Percentiles rank a stretch among this genome's conserved stretches.
phyloP scores from a whole-genome alignment of 306 rosid genomes.

The Macrotyloma uniflorum region DNA sequence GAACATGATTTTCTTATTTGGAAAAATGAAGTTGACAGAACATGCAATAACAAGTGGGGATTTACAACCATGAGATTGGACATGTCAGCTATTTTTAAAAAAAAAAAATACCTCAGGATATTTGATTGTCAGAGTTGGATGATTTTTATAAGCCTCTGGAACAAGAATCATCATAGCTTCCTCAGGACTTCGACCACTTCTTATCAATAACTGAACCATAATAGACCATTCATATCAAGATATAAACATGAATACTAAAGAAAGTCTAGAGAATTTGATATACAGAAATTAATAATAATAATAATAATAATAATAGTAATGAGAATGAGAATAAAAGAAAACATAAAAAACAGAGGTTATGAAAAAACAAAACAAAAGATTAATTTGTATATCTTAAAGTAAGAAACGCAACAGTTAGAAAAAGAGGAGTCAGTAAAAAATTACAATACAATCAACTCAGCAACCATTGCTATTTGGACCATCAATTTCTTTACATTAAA shows the following conservation, averaged over 20 bases:
- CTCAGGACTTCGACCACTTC: conserved; percentile 95
- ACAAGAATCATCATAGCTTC: conserved; percentile 98
- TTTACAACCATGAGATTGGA: conserved; percentile 8
- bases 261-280: conserved; percentile 26
- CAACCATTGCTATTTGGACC: background rate
- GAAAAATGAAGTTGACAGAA: background rate
- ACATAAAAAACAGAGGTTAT: conserved; percentile 18
- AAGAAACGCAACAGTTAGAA: background rate
- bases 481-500: too few relatives aligned
- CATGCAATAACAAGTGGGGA: background rate
- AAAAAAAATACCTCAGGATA: conserved; percentile 83
- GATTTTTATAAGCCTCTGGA: conserved; percentile 97
- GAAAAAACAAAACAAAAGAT: conserved; percentile 20
- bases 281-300: background rate
- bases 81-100: background rate
- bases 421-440: background rate
- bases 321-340: background rate
- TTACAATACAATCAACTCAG: conserved; percentile 6
- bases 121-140: conserved; percentile 86
- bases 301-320: background rate
- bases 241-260: conserved; percentile 34
- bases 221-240: conserved; percentile 39
- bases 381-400: conserved; percentile 14
- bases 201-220: conserved; percentile 71
- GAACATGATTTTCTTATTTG: background rate